phyloP scores from a whole-genome alignment of 768 basidiomycete species.

The Russula abietina region DNA sequence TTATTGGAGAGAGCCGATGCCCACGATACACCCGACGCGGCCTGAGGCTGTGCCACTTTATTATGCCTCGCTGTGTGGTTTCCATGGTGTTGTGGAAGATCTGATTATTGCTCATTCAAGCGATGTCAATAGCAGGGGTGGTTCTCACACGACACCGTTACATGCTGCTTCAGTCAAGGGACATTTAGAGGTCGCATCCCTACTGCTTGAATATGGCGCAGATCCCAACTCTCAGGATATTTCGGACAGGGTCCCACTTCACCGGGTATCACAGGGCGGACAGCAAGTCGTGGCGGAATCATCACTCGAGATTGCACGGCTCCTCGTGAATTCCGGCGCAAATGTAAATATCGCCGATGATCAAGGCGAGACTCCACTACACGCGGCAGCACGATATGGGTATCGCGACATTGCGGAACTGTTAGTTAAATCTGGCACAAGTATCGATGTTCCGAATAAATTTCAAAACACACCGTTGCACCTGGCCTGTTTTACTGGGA shows the following conservation, averaged over 20 bases:
- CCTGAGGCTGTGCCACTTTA: neutral
- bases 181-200: neutral
- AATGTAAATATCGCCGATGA: too few relatives aligned
- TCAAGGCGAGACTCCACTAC: neutral
- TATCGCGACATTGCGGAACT: neutral
- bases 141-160: neutral
- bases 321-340: neutral
- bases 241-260: neutral
- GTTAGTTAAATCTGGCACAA: neutral
- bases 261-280: neutral
- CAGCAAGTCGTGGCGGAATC: neutral
- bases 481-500: neutral
- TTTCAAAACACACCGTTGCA: neutral
- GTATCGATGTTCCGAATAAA: neutral
- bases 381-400: neutral
- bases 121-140: neutral
- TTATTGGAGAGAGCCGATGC: neutral
- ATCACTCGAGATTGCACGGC: neutral
- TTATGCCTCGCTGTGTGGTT: neutral
- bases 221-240: neutral
- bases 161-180: neutral
- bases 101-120: neutral
- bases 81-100: neutral
- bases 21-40: neutral
- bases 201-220: neutral